These are phyloP conservation scores for Phialemoniopsis sp. DNA, from an alignment of 2,329 filamentous ascomycete species.

Conservation along the genomic window DNA sequence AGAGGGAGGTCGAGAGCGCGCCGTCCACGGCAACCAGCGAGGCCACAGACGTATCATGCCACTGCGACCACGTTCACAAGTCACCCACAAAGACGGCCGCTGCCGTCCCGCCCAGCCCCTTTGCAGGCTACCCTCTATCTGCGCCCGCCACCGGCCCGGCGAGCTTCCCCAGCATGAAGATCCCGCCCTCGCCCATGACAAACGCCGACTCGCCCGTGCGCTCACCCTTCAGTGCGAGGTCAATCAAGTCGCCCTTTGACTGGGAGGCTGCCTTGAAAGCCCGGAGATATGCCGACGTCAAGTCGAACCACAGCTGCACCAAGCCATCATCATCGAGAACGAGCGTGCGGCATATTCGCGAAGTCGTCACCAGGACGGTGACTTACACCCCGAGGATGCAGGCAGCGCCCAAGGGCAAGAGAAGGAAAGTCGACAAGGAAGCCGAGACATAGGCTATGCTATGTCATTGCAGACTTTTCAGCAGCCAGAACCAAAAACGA, in stretches of 20 bases:
- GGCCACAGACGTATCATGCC: slow-evolving; percentile 48
- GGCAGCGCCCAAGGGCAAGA: slow-evolving; percentile 87
- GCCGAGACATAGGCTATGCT: no score
- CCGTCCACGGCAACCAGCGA: slow-evolving; percentile 56
- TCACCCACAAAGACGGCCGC: slow-evolving; percentile 37
- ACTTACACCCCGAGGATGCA: slow-evolving; percentile 86
- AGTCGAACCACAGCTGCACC: slow-evolving; percentile 21
- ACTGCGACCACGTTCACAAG: slow-evolving; percentile 47
- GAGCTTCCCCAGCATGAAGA: slow-evolving; percentile 64
- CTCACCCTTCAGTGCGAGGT: slow-evolving; percentile 71
- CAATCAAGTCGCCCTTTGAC: slow-evolving; percentile 68
- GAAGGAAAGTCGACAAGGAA: slow-evolving; percentile 60
- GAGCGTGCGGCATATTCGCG: slow-evolving; percentile 68
- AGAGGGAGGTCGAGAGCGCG: slow-evolving; percentile 26
- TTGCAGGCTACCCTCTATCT: slow-evolving; percentile 51
- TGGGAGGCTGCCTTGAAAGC: slow-evolving; percentile 71
- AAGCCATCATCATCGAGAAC: slow-evolving; percentile 52
- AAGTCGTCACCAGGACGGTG: slow-evolving; percentile 91
- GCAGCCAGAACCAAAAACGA: no score
- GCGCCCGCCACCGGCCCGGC: slow-evolving; percentile 57
- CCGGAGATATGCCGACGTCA: slow-evolving; percentile 55
- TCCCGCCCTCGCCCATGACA: slow-evolving; percentile 67
- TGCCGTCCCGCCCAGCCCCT: slow-evolving; percentile 42
- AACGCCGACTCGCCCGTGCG: slow-evolving; percentile 62
- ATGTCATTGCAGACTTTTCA: no score